Evolutionary conservation across 1,139 yeast species (phyloP).

Genomic region (Dujonia santamariae): DNA sequence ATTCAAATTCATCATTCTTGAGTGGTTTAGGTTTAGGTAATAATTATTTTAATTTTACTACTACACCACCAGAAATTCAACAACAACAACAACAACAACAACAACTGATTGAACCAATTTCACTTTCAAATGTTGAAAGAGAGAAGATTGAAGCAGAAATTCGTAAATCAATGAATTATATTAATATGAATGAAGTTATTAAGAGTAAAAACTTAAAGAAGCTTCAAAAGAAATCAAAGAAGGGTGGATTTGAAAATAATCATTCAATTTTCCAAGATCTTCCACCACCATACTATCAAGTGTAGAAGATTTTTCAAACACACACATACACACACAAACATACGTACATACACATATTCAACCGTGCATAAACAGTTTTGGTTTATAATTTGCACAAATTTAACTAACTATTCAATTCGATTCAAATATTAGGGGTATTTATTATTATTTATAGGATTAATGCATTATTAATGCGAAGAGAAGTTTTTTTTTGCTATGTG

Average conservation of each 20-base stretch:
- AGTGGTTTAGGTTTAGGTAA: slow-evolving; percentile 39
- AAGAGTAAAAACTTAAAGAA: slow-evolving; percentile 6
- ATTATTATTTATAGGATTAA: too few species aligned
- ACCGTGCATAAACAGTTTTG: too few species aligned
- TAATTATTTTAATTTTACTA: slow-evolving; percentile 32
- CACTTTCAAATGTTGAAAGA: slow-evolving; percentile 14
- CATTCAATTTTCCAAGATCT: slow-evolving; percentile 15
- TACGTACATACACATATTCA: too few species aligned
- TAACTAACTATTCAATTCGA: too few species aligned
- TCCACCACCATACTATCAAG: slow-evolving; percentile 12
- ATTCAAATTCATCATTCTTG: slow-evolving; percentile 15
- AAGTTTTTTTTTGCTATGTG: too few species aligned
- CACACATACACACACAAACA: too few species aligned
- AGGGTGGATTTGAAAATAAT: not conserved
- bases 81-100: too few species aligned
- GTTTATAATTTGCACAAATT: too few species aligned
- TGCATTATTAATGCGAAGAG: too few species aligned
- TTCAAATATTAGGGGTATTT: not conserved
- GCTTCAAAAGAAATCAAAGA: slow-evolving; percentile 4
- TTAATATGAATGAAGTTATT: slow-evolving; percentile 26
- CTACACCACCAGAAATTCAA: slow-evolving; percentile 22
- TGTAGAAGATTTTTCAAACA: too few species aligned
- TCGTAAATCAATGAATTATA: slow-evolving; percentile 29
- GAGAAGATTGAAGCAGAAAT: slow-evolving; percentile 13
- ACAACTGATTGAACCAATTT: slow-evolving; percentile 1